phyloP scores from a whole-genome alignment of 345 rosid species.

The Salix viminalis region DNA sequence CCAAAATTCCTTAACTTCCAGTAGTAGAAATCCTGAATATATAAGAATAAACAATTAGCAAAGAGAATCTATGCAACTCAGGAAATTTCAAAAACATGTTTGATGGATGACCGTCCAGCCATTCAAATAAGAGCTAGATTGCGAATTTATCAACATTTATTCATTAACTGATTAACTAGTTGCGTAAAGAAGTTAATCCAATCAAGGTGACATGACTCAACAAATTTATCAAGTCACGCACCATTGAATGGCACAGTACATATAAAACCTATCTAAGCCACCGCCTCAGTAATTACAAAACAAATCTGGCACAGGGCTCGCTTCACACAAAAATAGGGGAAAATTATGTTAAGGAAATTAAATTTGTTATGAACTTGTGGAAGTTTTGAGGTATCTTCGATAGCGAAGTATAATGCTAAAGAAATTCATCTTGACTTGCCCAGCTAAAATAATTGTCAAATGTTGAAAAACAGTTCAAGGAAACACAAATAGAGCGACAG shows the following conservation, averaged over 20 bases:
- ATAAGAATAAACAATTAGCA: slow-evolving; percentile 3
- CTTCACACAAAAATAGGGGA: not conserved
- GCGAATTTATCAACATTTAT: no score
- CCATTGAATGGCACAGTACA: no score
- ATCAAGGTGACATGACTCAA: no score
- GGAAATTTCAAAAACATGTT: not conserved
- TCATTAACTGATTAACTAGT: no score
- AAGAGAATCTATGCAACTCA: not conserved
- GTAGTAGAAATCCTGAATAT: slow-evolving; percentile 62
- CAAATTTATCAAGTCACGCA: no score
- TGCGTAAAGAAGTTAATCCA: no score
- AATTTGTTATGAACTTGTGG: not conserved
- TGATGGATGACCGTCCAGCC: not conserved
- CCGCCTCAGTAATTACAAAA: no score
- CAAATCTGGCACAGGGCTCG: no score
- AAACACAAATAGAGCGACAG: not conserved
- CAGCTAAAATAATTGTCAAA: not conserved
- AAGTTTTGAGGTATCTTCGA: not conserved
- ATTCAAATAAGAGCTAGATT: not conserved
- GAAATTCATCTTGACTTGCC: not conserved
- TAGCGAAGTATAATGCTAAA: not conserved
- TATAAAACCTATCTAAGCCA: no score
- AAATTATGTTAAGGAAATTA: no score
- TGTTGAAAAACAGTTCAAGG: not conserved
- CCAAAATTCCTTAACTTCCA: slow-evolving; percentile 84